Conservation (phyloP, 495 filamentous ascomycete species). For the Daldinia bambusicola region DNA sequence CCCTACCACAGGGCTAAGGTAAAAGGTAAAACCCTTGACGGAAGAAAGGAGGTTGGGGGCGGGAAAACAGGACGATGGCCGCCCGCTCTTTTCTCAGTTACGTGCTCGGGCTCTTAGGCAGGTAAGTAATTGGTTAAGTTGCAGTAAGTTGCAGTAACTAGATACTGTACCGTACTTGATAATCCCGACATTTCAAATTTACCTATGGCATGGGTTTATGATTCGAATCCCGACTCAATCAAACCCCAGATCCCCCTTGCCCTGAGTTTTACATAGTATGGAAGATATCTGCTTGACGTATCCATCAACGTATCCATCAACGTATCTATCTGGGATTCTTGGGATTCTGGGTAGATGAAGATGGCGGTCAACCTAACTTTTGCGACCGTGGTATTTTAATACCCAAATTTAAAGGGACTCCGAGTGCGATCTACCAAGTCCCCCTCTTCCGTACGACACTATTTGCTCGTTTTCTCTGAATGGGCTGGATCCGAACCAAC, state of each 20-base stretch:
- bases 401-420: constrained; percentile 18
- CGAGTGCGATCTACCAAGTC: constrained; percentile 29
- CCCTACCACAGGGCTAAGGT: constrained; percentile 5
- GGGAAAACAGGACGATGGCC: constrained; percentile 1
- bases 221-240: constrained; percentile 24
- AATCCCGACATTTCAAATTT: constrained; percentile 24
- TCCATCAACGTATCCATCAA: background rate
- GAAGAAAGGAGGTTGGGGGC: constrained; percentile 35
- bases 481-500: constrained; percentile 20
- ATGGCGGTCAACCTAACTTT: constrained; percentile 39
- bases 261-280: constrained; percentile 22
- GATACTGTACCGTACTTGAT: constrained; percentile 5
- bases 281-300: background rate
- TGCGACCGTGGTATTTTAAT: constrained; percentile 9
- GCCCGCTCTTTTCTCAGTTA: constrained; percentile 15
- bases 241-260: constrained; percentile 20
- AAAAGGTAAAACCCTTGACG: constrained; percentile 3
- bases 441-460: constrained; percentile 20
- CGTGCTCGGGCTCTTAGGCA: constrained; percentile 29
- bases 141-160: background rate
- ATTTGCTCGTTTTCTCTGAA: constrained; percentile 16
- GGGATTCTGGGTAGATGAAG: constrained; percentile 13
- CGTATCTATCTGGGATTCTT: background rate
- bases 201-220: constrained; percentile 13
- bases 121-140: constrained; percentile 1